These are phyloP conservation scores for Eimeria acervulina DNA, from an alignment of 169 alveolate species.

Conservation along the genomic window DNA sequence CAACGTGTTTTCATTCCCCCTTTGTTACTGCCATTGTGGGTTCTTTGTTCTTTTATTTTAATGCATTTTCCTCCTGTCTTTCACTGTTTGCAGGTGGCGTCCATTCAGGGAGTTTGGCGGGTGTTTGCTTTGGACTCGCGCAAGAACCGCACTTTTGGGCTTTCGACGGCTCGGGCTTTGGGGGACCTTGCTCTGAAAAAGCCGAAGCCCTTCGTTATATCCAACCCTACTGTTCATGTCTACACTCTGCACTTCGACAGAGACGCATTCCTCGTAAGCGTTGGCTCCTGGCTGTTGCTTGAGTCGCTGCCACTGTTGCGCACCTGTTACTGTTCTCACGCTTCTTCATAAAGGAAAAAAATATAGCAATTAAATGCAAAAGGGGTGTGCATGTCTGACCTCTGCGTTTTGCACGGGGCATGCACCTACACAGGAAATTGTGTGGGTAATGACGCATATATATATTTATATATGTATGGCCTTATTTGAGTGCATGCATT, in stretches of 20 bases:
- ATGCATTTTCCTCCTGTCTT: background rate
- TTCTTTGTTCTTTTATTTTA: background rate
- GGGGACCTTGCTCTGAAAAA: constrained; percentile 77
- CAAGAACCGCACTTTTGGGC: constrained; percentile 56
- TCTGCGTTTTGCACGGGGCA: background rate
- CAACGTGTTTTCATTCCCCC: background rate
- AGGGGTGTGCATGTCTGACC: background rate
- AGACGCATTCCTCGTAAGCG: constrained; percentile 72
- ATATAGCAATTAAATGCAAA: background rate
- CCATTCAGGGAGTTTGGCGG: constrained; percentile 80
- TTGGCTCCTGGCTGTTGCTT: background rate
- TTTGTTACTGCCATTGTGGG: background rate
- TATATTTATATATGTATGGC: background rate
- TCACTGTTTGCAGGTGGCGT: constrained; percentile 26
- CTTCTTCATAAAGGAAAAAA: background rate
- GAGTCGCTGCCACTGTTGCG: background rate
- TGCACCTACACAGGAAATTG: background rate
- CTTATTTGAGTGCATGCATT: background rate
- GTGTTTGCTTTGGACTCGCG: constrained; percentile 36
- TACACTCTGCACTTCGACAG: constrained; percentile 63
- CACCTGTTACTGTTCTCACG: background rate
- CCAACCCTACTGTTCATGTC: constrained; percentile 58
- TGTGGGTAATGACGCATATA: background rate
- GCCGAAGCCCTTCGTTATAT: constrained; percentile 40
- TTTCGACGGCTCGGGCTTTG: constrained; percentile 80